Evolutionary conservation across 257 asterid genomes (phyloP).

Genomic region (Schizonepeta tenuifolia): DNA sequence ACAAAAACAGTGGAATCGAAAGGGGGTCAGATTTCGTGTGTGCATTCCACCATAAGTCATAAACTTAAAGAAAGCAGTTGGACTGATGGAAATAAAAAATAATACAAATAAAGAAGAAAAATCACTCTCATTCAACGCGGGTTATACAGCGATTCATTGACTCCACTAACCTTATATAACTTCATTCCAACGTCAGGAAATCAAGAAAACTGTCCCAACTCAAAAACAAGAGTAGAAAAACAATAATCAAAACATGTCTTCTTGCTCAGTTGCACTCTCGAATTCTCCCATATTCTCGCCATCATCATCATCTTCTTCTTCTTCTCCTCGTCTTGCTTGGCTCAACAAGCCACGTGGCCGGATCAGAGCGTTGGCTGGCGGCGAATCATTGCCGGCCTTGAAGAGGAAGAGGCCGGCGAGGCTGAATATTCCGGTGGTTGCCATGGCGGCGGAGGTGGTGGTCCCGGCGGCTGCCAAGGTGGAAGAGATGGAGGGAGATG

Average conservation of each 20-base stretch:
- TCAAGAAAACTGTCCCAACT: not conserved
- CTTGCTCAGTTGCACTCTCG: conserved; percentile 53
- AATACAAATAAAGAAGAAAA: not conserved
- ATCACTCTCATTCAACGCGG: conserved; percentile 31
- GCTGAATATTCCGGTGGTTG: conserved; percentile 53
- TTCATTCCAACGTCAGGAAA: conserved; percentile 12
- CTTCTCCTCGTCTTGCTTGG: conserved; percentile 56
- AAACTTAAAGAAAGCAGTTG: conserved; percentile 22
- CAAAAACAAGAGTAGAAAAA: not conserved
- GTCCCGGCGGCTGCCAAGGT: conserved; percentile 22
- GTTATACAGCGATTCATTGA: conserved; percentile 22
- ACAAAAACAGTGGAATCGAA: not conserved
- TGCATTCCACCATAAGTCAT: conserved; percentile 24
- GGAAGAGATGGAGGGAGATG: conserved; percentile 72
- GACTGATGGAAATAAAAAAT: not conserved
- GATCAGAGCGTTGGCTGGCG: conserved; percentile 37
- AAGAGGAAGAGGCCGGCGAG: conserved; percentile 71
- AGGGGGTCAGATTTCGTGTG: not conserved
- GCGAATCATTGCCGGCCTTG: conserved; percentile 36
- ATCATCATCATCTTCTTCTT: conserved; percentile 40
- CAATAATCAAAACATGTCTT: conserved; percentile 31
- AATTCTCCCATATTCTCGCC: conserved; percentile 57
- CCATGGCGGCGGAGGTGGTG: conserved; percentile 23
- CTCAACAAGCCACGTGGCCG: conserved; percentile 58
- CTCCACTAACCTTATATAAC: conserved; percentile 9